phyloP scores from a whole-genome alignment of 805 yeast species.

The Pichia cabralensis region DNA sequence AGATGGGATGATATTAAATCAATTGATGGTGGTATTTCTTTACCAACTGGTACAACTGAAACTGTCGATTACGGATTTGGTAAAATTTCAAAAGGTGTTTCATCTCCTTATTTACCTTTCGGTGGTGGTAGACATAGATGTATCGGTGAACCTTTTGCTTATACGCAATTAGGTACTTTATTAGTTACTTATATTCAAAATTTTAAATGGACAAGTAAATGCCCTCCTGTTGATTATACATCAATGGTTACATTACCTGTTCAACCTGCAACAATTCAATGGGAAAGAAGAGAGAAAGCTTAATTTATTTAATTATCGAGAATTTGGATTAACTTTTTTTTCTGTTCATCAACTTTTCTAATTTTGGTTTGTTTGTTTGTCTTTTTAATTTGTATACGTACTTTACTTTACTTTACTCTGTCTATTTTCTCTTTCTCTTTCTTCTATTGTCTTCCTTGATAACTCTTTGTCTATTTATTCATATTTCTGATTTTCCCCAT shows the following conservation, averaged over 20 bases:
- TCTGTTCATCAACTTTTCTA: no score
- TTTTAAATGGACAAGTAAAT: constrained; percentile 61
- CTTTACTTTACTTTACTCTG: no score
- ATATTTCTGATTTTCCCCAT: not conserved
- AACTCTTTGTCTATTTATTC: not conserved
- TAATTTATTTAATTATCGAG: not conserved
- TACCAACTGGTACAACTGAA: constrained; percentile 13
- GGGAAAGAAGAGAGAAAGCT: constrained; percentile 50
- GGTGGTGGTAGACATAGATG: constrained; percentile 99
- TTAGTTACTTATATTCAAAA: constrained; percentile 66
- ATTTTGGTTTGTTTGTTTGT: no score
- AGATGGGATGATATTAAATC: constrained; percentile 56
- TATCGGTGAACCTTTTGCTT: constrained; percentile 98
- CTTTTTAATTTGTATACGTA: no score
- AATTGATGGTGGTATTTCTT: constrained; percentile 19
- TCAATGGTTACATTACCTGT: constrained; percentile 90
- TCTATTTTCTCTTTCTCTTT: no score
- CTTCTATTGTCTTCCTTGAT: no score
- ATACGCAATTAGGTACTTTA: constrained; percentile 81
- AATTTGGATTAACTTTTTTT: no score
- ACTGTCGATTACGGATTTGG: constrained; percentile 94
- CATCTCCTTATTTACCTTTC: constrained; percentile 92
- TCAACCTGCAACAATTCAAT: constrained; percentile 60
- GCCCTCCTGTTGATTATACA: constrained; percentile 68
- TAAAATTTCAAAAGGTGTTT: constrained; percentile 89